phyloP scores from a whole-genome alignment of 73 alveolate species.

The Tetrahymena borealis region DNA sequence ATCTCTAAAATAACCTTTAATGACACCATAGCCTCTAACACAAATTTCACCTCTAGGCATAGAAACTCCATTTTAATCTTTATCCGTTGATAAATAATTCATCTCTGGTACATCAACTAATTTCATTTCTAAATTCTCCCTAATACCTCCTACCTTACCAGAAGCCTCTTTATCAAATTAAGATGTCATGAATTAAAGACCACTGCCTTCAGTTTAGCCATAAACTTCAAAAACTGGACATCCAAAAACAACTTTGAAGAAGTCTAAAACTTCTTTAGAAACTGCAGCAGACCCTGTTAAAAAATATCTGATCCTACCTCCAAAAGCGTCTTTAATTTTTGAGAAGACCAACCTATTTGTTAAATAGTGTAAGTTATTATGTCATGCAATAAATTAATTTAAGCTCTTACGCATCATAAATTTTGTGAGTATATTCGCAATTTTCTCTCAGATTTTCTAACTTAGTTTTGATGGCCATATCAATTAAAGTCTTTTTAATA shows the following conservation, averaged over 20 bases:
- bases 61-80: conserved; percentile 38
- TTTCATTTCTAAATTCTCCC: conserved; percentile 65
- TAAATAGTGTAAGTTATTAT: too few species aligned
- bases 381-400: background rate
- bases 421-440: conserved; percentile 43
- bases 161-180: conserved; percentile 49
- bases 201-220: conserved; percentile 93
- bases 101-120: conserved; percentile 89
- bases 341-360: conserved; percentile 15
- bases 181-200: conserved; percentile 51
- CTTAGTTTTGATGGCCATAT: conserved; percentile 67
- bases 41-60: conserved; percentile 95
- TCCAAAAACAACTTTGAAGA: conserved; percentile 64
- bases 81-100: conserved; percentile 70
- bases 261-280: conserved; percentile 67
- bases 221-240: conserved; percentile 78
- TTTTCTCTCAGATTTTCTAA: conserved; percentile 27
- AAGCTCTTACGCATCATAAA: conserved; percentile 23
- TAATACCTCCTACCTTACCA: conserved; percentile 90
- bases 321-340: conserved; percentile 59
- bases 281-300: conserved; percentile 94
- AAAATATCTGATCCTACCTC: conserved; percentile 79
- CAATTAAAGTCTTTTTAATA: conserved; percentile 49
- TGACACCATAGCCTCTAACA: conserved; percentile 85
- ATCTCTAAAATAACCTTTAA: conserved; percentile 74